phyloP scores from a whole-genome alignment of 345 rosid genomes.

The Conringia planisiliqua region DNA sequence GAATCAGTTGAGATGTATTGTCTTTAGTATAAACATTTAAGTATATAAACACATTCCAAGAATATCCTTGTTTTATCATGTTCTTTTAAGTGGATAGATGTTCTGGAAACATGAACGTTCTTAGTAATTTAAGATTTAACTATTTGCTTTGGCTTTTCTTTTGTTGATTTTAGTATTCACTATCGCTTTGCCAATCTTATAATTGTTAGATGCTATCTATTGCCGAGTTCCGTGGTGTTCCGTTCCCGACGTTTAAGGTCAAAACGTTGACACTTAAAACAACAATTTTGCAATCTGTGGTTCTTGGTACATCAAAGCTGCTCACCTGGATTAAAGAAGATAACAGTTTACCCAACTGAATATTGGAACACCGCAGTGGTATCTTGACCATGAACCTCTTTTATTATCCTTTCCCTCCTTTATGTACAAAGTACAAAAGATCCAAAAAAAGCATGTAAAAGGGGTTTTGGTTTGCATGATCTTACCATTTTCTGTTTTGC shows the following conservation, averaged over 20 bases:
- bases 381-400: neutral
- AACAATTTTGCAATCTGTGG: neutral
- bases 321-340: slow-evolving; percentile 26
- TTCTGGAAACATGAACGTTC: too few species aligned
- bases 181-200: neutral
- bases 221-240: slow-evolving; percentile 1
- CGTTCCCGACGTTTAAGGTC: slow-evolving; percentile 2
- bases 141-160: neutral
- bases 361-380: neutral
- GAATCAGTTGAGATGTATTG: neutral
- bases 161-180: neutral
- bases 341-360: neutral
- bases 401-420: neutral
- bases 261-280: slow-evolving; percentile 3
- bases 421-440: neutral
- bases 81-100: too few species aligned
- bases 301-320: slow-evolving; percentile 16
- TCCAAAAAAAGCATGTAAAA: too few species aligned
- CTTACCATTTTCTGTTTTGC: neutral
- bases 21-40: neutral
- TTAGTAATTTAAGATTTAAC: neutral
- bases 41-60: neutral
- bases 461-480: too few species aligned
- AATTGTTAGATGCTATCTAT: slow-evolving; percentile 10
- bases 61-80: too few species aligned